Evolutionary conservation across 352 stramenopile genomes (phyloP).

Genomic region (Phytophthora pisi): DNA sequence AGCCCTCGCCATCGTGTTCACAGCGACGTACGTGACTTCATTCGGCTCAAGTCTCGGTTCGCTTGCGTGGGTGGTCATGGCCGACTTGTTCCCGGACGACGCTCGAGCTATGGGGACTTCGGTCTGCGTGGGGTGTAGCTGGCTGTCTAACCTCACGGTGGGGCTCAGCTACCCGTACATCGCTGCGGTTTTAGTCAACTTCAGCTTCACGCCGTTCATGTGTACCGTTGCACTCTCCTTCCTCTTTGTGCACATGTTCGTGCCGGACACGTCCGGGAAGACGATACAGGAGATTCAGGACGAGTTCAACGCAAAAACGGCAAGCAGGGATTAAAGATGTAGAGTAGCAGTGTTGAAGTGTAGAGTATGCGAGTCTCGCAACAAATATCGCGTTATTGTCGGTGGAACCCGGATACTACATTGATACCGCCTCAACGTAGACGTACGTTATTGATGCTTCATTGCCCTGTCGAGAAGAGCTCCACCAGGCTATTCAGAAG

Average conservation of each 20-base stretch:
- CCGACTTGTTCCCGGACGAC: constrained; percentile 57
- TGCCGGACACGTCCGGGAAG: constrained; percentile 19
- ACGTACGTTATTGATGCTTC: no score
- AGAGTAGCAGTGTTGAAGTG: background rate
- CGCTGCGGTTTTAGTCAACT: constrained; percentile 32
- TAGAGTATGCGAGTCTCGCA: background rate
- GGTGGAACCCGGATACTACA: background rate
- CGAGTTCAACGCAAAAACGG: constrained; percentile 1
- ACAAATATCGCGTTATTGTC: no score
- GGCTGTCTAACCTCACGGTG: constrained; percentile 51
- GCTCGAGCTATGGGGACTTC: constrained; percentile 45
- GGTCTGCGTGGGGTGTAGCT: constrained; percentile 49
- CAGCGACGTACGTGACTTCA: constrained; percentile 42
- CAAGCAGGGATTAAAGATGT: background rate
- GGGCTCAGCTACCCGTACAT: constrained; percentile 59
- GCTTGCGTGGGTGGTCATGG: constrained; percentile 47
- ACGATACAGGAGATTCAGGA: constrained; percentile 17
- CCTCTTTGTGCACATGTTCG: constrained; percentile 10
- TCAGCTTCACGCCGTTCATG: constrained; percentile 22
- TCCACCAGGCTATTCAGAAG: no score
- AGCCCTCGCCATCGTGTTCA: constrained; percentile 46
- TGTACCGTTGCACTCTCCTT: constrained; percentile 12
- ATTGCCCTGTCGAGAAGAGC: no score
- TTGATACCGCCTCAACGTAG: background rate
- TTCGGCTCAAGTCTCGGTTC: constrained; percentile 53